A percentile compares a stretch with the other conserved stretches of the same genome.
These are phyloP conservation scores for Fusarium nematophilum DNA, from an alignment of 2,329 filamentous ascomycete species.

Conservation along the genomic window DNA sequence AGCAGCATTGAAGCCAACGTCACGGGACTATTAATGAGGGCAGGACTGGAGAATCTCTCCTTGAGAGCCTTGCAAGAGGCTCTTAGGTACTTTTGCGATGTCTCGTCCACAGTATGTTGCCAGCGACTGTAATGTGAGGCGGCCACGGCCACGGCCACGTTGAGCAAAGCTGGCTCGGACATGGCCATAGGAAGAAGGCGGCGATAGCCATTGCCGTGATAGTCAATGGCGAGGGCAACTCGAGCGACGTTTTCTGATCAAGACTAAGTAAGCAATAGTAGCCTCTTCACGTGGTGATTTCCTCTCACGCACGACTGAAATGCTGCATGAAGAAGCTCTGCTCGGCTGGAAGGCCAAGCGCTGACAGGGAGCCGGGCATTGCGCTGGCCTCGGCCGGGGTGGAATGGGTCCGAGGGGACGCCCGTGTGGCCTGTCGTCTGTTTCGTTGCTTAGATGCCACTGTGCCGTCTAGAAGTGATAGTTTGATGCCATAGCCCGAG, in stretches of 20 bases:
- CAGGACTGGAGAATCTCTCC: slow-evolving; percentile 1
- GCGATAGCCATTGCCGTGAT: slow-evolving; percentile 7
- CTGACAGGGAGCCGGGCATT: slow-evolving; percentile 2
- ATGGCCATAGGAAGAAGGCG: slow-evolving; percentile 5
- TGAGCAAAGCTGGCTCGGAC: neutral
- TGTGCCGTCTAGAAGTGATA: too few relatives aligned
- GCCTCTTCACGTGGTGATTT: too few relatives aligned
- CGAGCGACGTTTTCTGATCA: slow-evolving; percentile 8
- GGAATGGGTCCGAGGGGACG: too few relatives aligned
- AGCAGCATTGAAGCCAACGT: slow-evolving; percentile 18
- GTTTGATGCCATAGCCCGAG: too few relatives aligned
- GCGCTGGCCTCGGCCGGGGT: too few relatives aligned
- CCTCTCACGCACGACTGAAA: slow-evolving; percentile 14
- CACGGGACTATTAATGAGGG: slow-evolving; percentile 1
- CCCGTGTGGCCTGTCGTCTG: too few relatives aligned
- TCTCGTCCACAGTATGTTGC: slow-evolving; percentile 10
- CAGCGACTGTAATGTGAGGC: slow-evolving; percentile 22
- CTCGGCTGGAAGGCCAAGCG: slow-evolving; percentile 5
- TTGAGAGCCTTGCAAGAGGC: slow-evolving; percentile 1
- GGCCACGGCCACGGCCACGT: neutral
- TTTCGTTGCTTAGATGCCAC: too few relatives aligned
- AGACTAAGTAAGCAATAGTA: too few relatives aligned
- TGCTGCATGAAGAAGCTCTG: slow-evolving; percentile 24
- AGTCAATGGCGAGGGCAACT: slow-evolving; percentile 11
- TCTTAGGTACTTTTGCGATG: slow-evolving; percentile 9